These are phyloP conservation scores for Porogramme epimiltina DNA, from an alignment of 1,284 basidiomycete species.

Conservation along the genomic window DNA sequence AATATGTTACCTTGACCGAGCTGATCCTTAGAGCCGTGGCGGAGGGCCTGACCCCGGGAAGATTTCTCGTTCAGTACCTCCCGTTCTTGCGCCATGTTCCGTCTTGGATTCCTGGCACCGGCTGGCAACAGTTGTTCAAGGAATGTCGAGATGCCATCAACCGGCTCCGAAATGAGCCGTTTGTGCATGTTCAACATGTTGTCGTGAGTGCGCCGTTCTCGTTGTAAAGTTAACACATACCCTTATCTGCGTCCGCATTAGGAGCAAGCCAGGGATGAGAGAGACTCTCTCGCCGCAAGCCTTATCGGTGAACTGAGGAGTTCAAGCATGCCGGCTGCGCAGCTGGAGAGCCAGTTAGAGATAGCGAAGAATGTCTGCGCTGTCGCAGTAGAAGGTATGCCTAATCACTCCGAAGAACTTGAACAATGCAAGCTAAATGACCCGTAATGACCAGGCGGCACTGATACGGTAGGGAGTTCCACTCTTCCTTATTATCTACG, in stretches of 20 bases:
- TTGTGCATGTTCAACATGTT: not conserved
- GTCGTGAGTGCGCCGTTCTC: not conserved
- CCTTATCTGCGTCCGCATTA: not conserved
- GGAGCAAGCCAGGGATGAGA: not conserved
- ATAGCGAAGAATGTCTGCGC: constrained; percentile 2
- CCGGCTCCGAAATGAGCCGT: not conserved
- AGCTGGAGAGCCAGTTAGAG: too few species aligned
- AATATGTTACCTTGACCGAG: constrained; percentile 7
- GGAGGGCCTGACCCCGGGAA: not conserved
- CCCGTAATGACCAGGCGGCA: not conserved
- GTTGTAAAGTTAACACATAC: not conserved
- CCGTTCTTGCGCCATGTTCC: constrained; percentile 13
- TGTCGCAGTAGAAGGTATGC: constrained; percentile 1
- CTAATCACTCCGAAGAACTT: too few species aligned
- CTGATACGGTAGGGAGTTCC: not conserved
- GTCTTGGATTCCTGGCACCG: not conserved
- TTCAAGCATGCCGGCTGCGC: too few species aligned
- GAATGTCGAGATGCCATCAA: not conserved
- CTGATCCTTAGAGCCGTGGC: not conserved
- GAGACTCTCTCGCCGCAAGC: not conserved
- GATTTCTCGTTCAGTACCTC: constrained; percentile 3
- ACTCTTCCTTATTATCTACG: not conserved
- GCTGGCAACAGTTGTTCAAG: not conserved
- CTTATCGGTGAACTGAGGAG: too few species aligned
- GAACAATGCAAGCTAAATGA: too few species aligned